phyloP scores from a whole-genome alignment of 495 filamentous ascomycete species.

The Podospora fimiseda region DNA sequence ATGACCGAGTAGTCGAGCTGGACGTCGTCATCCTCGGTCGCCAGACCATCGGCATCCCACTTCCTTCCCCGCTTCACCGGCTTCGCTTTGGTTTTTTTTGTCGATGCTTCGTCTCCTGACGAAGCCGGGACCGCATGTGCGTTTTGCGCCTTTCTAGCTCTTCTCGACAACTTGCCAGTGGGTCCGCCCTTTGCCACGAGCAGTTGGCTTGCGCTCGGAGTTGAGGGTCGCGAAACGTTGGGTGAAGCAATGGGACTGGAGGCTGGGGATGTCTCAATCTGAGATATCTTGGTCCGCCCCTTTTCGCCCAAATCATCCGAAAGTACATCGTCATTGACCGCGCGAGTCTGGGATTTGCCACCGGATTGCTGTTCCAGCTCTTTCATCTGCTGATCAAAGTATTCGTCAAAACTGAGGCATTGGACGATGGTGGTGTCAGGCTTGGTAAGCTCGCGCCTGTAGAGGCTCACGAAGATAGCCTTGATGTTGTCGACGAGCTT shows the following conservation, averaged over 20 bases:
- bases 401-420: slow-evolving; percentile 74
- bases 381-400: slow-evolving; percentile 86
- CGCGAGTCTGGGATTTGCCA: slow-evolving; percentile 26
- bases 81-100: slow-evolving; percentile 53
- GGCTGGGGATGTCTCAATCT: slow-evolving; percentile 41
- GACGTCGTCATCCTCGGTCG: slow-evolving; percentile 75
- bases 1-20: slow-evolving; percentile 80
- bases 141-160: slow-evolving; percentile 69
- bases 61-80: slow-evolving; percentile 76
- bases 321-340: slow-evolving; percentile 37
- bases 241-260: slow-evolving; percentile 63
- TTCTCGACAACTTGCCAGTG: slow-evolving; percentile 66
- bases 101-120: slow-evolving; percentile 70
- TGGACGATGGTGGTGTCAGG: slow-evolving; percentile 69
- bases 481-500: slow-evolving; percentile 91
- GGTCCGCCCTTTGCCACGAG: slow-evolving; percentile 67
- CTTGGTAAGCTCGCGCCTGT: slow-evolving; percentile 78
- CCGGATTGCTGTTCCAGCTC: slow-evolving; percentile 65
- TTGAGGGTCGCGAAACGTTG: slow-evolving; percentile 70
- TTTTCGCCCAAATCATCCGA: slow-evolving; percentile 34
- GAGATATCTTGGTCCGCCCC: slow-evolving; percentile 30
- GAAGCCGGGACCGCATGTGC: slow-evolving; percentile 61
- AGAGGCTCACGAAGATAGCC: slow-evolving; percentile 80
- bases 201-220: slow-evolving; percentile 60
- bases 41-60: slow-evolving; percentile 86